Base-by-base conservation (phyloP, 495 filamentous ascomycete genomes). In the Xylaria longipes region DNA sequence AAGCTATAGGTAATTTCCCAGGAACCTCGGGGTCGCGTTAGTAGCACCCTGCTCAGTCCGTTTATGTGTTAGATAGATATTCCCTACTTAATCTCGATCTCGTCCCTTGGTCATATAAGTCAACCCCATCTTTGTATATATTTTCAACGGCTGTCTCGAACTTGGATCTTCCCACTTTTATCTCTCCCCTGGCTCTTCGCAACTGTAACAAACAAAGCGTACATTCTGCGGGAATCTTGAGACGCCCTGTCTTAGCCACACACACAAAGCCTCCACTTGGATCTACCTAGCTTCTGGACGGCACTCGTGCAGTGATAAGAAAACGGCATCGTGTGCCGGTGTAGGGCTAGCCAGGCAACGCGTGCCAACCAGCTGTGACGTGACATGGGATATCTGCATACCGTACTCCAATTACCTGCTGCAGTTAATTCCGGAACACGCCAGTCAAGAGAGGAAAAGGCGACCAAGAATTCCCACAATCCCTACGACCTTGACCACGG, bases 311-410 rank as follows among this genome's bases (percentile, higher is more conserved):
- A 67, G 65, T 48, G 33, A 67, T 43, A 67, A 56, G 46, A 35
- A 37, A 39, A 12, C 48, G 65, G 48, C 46, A 37, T 43, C 63
- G 45, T 52, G 45, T 52, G 22, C 46, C 48, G 46, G 46, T 56
- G 15, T 67, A 46, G 43, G 65, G 31, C 63, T 22, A 64, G 61
- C n/a, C 22, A 64, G 41, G 27, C 61, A 46, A 27, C 14, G 61
- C 61, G 35, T 50, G n/a, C 68, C 54, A 63, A 22, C 56, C 56
- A 63, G 66, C 69, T 52, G 60, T 74, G 43, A 72, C 25, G 64
- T 68, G 64, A 72, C 64, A 48, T 68, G 64, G 64, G 70, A 68
- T 68, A 52, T 70, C 68, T 64, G 68, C 70, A 60, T 68, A 61
- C 27, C 48, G 31, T 67, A 29, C 52, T 57, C 43, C 64, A 71